Base-by-base conservation (phyloP, 2,329 filamentous ascomycete genomes). In the Cladosporium sp. region DNA sequence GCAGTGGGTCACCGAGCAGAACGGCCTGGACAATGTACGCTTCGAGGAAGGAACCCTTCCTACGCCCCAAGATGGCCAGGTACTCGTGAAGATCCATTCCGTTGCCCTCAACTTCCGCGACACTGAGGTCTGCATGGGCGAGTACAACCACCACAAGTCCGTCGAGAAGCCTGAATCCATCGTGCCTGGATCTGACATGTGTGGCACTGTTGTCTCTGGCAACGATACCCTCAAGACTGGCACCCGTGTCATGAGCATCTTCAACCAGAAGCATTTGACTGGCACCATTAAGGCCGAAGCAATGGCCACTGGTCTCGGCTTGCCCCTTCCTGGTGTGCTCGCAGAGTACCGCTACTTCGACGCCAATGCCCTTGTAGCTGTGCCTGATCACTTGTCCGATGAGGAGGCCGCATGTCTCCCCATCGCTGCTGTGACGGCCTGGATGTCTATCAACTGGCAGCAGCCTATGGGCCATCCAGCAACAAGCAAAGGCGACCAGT, bases 151-250 rank as follows among this genome's bases (percentile, higher is more conserved):
- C 76, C 87, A 91, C 79, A 83, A 84, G 70, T 81, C 83, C 4
- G 78, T 87, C 55, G 77, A 74, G 44, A 72, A 78, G 66, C 68
- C 75, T 62, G 63, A 77, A 63, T 67, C 81, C 65, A 71, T 91
- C 14, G 86, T 91, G 1, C 88, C 88, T 1, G 89, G 87, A 76
- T 90, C 88, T 26, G 90, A 92, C 76, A 90, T 90, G 83, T 90
- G 88, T 77, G 90, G 89, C 54, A 81, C 82, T 10, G 80, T 92
- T 55, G 78, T 85, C 2, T 71, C 84, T 34, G 85, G 85, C 38
- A 74, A 80, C 21, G 74, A 77, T 2, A 78, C 79, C 6, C 86
- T 86, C 79, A 80, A 82, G 64, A 77, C 80, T 18, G 88, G 89
- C 66, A 86, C 90, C 66, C 85, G 88, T n/a, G 89, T 92, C 47